Conservation (phyloP, 2,329 filamentous ascomycete genomes). For the Sarocladium kiliense region DNA sequence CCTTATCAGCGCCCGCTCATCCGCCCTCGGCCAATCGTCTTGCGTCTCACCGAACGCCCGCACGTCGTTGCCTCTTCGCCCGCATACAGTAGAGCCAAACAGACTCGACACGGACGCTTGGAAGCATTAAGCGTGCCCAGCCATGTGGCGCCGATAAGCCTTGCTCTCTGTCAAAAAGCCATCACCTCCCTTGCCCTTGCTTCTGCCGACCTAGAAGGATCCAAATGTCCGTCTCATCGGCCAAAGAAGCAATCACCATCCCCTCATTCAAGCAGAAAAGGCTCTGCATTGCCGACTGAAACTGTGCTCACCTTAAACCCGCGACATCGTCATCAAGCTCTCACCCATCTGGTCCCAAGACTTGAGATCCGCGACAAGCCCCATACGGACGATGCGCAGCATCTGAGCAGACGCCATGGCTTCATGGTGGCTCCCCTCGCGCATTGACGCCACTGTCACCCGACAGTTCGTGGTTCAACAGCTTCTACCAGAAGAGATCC, state of each 20-base stretch:
- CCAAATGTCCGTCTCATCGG: background rate
- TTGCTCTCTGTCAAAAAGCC: background rate
- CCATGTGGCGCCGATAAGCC: slow-evolving; percentile 6
- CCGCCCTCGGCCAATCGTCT: slow-evolving; percentile 14
- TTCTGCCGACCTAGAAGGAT: background rate
- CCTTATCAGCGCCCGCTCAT: slow-evolving; percentile 20
- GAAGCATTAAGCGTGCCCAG: background rate
- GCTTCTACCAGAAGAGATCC: slow-evolving; percentile 57
- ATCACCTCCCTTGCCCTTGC: background rate
- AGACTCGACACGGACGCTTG: background rate
- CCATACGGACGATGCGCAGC: background rate
- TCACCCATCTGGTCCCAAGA: background rate
- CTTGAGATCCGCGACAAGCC: background rate
- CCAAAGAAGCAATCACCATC: background rate
- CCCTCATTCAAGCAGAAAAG: slow-evolving; percentile 2
- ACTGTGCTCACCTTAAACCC: background rate
- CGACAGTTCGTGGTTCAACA: slow-evolving; percentile 61
- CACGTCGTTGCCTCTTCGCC: background rate
- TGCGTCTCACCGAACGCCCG: slow-evolving; percentile 1
- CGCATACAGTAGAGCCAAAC: background rate
- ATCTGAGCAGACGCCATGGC: slow-evolving; percentile 18
- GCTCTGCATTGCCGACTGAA: background rate
- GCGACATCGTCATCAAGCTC: background rate
- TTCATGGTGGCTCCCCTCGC: slow-evolving; percentile 68
- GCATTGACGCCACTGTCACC: slow-evolving; percentile 65